Base-by-base conservation (phyloP, 257 asterid genomes). In the Echium plantagineum region DNA sequence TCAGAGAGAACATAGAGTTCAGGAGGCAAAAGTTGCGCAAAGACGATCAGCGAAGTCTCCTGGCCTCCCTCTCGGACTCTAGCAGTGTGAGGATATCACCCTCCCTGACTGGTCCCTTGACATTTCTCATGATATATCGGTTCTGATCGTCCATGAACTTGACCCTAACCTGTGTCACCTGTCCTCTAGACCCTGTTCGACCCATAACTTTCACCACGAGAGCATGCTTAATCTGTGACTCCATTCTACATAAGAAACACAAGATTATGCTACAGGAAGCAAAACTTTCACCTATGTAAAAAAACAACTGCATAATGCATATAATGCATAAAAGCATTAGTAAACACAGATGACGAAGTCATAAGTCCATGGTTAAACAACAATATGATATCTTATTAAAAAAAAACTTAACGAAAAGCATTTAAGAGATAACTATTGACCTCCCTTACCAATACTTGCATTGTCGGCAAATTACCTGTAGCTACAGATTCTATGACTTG, bases 61-160 rank as follows among this genome's bases (percentile, higher is more conserved):
- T 46, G 20, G 69, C 58, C 47, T 65, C 69, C 28, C 69, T 47
- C 63, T 65, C 63, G 20, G 69, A 65, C 68, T 65, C 69, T 31
- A 65, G 69, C 16, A 65, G 63, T 21, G 58, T 46, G 48, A 65
- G 69, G 15, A 65, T 17, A 46, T 65, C 69, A n/a, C 69, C 69
- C 58, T 65, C 63, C 19, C 69, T 53, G 31, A 57, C 58, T 7
- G 63, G 69, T 65, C 69, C 63, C 58, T 65, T 65, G 30, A 65
- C 68, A 18, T 64, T 64, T 42, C 68, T 64, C 68, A 64, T 64
- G 31, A 64, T 64, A 9, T 20, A 64, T n/a, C 68, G 52, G 42
- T 64, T 64, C 15, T 49, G 47, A 9, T 62, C 61, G 31, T 64
- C 68, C 19, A 63, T 21, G 48, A 63, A 63, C 66, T 63, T 63